Conservation (phyloP, 2,329 filamentous ascomycete genomes). For the Aspergillus unguis region DNA sequence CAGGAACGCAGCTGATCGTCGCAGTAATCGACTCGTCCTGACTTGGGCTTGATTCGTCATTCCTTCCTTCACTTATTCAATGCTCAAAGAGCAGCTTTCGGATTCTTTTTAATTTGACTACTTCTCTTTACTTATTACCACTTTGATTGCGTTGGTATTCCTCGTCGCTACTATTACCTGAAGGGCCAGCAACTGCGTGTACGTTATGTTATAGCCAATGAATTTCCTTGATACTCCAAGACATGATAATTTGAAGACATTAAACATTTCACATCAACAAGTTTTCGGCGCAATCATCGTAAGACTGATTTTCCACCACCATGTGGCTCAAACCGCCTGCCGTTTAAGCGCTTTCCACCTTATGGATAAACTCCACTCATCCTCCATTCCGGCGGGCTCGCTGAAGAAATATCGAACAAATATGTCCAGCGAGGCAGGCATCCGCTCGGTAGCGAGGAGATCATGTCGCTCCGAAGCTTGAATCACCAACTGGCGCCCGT, state of each 20-base stretch:
- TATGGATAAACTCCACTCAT: no score
- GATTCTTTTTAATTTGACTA: conserved; percentile 10
- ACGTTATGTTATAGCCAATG: conserved; percentile 20
- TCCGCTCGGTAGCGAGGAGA: neutral
- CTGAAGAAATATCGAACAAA: conserved; percentile 13
- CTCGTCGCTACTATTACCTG: neutral
- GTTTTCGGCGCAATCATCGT: neutral
- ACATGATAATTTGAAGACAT: neutral
- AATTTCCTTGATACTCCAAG: conserved; percentile 4
- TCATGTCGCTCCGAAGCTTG: conserved; percentile 5
- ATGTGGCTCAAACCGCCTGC: no score
- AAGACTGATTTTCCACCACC: neutral
- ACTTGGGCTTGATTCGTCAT: conserved; percentile 9
- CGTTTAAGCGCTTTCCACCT: no score
- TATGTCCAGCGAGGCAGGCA: neutral
- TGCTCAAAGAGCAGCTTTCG: conserved; percentile 7
- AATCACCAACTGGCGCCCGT: conserved; percentile 6
- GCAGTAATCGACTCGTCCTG: neutral
- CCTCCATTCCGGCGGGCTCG: neutral
- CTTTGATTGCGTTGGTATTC: conserved; percentile 6
- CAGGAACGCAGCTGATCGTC: neutral
- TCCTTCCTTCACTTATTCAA: conserved; percentile 3
- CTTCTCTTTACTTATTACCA: neutral
- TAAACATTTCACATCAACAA: neutral
- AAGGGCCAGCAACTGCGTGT: conserved; percentile 14